These are phyloP conservation scores for Prunus yedoensis DNA, from an alignment of 331 rosid genomes.

Conservation along the genomic window DNA sequence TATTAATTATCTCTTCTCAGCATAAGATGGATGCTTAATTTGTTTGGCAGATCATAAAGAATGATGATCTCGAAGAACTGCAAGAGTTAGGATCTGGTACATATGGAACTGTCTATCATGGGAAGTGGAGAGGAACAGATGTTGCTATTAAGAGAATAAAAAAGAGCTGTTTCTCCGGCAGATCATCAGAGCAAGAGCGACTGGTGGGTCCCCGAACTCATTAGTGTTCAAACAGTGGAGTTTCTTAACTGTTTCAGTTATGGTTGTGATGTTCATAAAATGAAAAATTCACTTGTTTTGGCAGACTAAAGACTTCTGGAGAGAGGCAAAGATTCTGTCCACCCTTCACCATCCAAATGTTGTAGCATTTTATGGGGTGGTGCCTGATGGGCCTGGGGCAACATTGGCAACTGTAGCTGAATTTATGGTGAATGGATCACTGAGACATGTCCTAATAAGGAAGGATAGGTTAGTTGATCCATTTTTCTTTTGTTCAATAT, in stretches of 20 bases:
- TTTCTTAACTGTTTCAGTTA: slow-evolving; percentile 16
- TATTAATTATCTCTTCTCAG: slow-evolving; percentile 4
- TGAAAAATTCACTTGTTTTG: slow-evolving; percentile 19
- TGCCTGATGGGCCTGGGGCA: slow-evolving; percentile 84
- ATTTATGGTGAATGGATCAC: slow-evolving; percentile 92
- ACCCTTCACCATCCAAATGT: slow-evolving; percentile 98
- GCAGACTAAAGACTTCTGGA: slow-evolving; percentile 90
- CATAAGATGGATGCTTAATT: slow-evolving; percentile 10
- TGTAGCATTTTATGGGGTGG: slow-evolving; percentile 92
- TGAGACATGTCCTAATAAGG: slow-evolving; percentile 74
- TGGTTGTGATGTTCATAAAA: slow-evolving; percentile 16
- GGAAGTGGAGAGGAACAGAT: slow-evolving; percentile 99
- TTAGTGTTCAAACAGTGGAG: background rate
- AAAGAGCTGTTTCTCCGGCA: slow-evolving; percentile 86
- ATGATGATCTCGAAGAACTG: slow-evolving; percentile 78
- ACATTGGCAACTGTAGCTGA: slow-evolving; percentile 90
- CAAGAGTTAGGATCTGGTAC: slow-evolving; percentile 96
- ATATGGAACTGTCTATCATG: slow-evolving; percentile 93
- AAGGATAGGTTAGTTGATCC: slow-evolving; percentile 59
- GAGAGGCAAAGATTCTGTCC: slow-evolving; percentile 90
- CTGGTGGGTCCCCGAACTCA: slow-evolving; percentile 54
- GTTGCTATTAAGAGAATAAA: slow-evolving; percentile 92
- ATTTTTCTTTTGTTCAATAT: slow-evolving; percentile 7
- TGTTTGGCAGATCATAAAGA: slow-evolving; percentile 66
- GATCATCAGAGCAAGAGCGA: slow-evolving; percentile 88